Percentiles rank a stretch among this genome's conserved stretches.
These are phyloP conservation scores for Ensete ventricosum DNA, from an alignment of 176 grass and related monocot species.

Conservation along the genomic window DNA sequence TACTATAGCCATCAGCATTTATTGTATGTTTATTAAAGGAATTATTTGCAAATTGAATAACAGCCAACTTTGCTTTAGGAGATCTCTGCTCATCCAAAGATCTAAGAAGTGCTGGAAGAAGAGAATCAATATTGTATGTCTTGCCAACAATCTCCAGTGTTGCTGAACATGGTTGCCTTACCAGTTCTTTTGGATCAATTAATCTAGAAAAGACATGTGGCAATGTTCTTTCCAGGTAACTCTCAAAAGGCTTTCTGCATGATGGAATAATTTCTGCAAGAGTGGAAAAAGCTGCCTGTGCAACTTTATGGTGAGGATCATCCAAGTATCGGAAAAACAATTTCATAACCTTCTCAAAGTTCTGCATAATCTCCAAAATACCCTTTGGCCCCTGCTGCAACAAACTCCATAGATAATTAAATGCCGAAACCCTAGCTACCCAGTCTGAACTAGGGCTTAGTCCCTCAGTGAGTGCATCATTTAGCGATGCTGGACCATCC, in stretches of 20 bases:
- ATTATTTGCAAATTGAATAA: slow-evolving; percentile 86
- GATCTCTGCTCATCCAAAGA: slow-evolving; percentile 95
- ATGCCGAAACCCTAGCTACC: slow-evolving; percentile 76
- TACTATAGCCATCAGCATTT: slow-evolving; percentile 82
- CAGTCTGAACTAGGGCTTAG: slow-evolving; percentile 93
- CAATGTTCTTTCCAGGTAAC: slow-evolving; percentile 81
- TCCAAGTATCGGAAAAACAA: slow-evolving; percentile 92
- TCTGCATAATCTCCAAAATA: slow-evolving; percentile 79
- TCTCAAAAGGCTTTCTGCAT: slow-evolving; percentile 84
- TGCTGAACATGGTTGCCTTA: slow-evolving; percentile 70
- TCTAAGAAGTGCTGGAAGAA: slow-evolving; percentile 82
- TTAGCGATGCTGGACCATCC: slow-evolving; percentile 56
- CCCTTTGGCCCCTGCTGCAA: slow-evolving; percentile 78
- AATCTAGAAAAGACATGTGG: slow-evolving; percentile 83
- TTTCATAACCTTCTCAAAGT: slow-evolving; percentile 99
- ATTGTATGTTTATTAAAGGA: slow-evolving; percentile 71
- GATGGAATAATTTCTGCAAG: slow-evolving; percentile 95
- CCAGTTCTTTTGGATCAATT: slow-evolving; percentile 87
- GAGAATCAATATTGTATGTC: slow-evolving; percentile 84
- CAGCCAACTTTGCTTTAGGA: slow-evolving; percentile 91
- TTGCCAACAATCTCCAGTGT: slow-evolving; percentile 74
- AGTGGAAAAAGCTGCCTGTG: slow-evolving; percentile 69
- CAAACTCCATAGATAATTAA: slow-evolving; percentile 82
- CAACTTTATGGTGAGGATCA: slow-evolving; percentile 98
- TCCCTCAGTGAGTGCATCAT: slow-evolving; percentile 81